Evolutionary conservation across 441 rosid genomes (phyloP).

Genomic region (Pelargonium cotyledonis): DNA sequence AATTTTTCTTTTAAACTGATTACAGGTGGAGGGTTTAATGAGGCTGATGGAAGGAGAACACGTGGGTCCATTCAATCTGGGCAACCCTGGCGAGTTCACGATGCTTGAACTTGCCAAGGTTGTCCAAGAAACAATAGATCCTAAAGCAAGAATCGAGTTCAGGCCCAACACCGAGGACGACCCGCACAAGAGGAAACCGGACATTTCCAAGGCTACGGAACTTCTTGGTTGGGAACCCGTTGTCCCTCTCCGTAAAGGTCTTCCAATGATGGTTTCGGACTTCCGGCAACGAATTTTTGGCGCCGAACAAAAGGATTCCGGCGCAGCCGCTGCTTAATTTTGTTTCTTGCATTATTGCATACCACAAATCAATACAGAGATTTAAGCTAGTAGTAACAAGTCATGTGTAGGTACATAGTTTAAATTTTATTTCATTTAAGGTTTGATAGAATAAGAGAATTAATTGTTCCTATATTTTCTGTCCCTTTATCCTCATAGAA

Average conservation of each 20-base stretch:
- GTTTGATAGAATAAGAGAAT: too few relatives aligned
- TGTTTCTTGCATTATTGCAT: too few relatives aligned
- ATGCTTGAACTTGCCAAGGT: constrained; percentile 99
- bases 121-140: constrained; percentile 81
- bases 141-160: constrained; percentile 90
- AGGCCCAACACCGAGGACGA: constrained; percentile 87
- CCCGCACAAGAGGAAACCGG: constrained; percentile 94
- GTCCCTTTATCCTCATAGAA: too few relatives aligned
- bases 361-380: too few relatives aligned
- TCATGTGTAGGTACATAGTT: too few relatives aligned
- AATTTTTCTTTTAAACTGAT: background rate
- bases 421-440: too few relatives aligned
- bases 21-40: constrained; percentile 85
- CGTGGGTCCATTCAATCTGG: constrained; percentile 90
- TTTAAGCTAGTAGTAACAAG: too few relatives aligned
- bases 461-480: too few relatives aligned
- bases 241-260: constrained; percentile 66
- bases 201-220: constrained; percentile 84
- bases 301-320: too few relatives aligned
- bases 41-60: constrained; percentile 91
- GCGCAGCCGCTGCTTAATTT: too few relatives aligned
- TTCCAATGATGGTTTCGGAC: constrained; percentile 87
- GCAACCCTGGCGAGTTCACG: constrained; percentile 97
- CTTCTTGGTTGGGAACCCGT: constrained; percentile 88
- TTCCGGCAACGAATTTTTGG: constrained; percentile 26